Conservation (phyloP, 1,284 basidiomycete species). For the Cutaneotrichosporon sp. region DNA sequence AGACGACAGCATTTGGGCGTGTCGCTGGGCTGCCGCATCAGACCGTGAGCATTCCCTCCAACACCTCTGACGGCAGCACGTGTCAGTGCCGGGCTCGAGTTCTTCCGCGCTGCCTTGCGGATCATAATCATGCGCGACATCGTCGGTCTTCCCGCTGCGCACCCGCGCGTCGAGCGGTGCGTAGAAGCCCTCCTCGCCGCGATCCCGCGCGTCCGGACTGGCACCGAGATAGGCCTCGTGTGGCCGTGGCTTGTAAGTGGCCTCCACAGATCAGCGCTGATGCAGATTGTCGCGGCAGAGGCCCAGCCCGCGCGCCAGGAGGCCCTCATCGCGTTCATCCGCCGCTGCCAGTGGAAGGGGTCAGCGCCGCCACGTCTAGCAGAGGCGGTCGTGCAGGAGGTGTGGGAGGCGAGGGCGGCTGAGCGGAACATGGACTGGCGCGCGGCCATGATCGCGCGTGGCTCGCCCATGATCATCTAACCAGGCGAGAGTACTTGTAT, state of each 20-base stretch:
- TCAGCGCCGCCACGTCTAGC: constrained; percentile 1
- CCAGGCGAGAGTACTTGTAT: too few species aligned
- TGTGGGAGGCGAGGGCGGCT: constrained; percentile 2
- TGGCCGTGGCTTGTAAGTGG: constrained; percentile 4
- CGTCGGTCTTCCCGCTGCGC: background rate
- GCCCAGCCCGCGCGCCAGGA: background rate
- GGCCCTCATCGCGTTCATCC: background rate
- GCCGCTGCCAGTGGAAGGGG: constrained; percentile 7
- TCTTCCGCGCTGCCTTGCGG: constrained; percentile 4
- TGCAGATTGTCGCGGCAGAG: constrained; percentile 5
- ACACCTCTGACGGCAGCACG: background rate
- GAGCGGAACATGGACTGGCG: background rate
- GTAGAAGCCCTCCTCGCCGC: background rate
- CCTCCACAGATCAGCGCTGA: background rate
- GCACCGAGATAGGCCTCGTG: constrained; percentile 7
- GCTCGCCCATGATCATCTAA: background rate
- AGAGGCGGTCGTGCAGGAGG: background rate
- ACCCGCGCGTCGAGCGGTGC: constrained; percentile 2
- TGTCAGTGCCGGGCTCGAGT: constrained; percentile 1
- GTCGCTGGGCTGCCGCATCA: background rate
- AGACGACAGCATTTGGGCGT: constrained; percentile 2
- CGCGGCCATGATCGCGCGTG: background rate
- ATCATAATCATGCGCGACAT: constrained; percentile 7
- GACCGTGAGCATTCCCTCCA: background rate
- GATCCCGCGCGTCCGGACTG: background rate